A percentile compares a stretch with the other conserved stretches of the same genome.
phyloP scores from a whole-genome alignment of 2,329 filamentous ascomycete species.

The Epichloe amarillans region DNA sequence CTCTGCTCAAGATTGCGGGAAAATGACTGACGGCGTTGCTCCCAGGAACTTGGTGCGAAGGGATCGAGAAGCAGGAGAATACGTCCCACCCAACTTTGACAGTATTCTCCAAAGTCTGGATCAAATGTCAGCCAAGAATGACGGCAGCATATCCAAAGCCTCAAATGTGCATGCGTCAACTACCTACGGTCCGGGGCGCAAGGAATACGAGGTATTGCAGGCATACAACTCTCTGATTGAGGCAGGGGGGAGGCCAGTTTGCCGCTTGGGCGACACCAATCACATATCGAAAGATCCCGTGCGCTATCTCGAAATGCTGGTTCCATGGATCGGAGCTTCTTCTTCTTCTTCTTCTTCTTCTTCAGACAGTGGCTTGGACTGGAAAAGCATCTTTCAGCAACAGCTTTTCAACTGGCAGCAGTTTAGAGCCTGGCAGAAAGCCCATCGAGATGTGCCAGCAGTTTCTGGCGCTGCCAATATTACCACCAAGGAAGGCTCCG shows the following conservation, averaged over 20 bases:
- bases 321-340: background rate
- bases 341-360: background rate
- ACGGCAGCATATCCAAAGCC: background rate
- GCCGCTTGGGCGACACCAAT: background rate
- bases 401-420: slow-evolving; percentile 4
- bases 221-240: slow-evolving; percentile 3
- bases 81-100: slow-evolving; percentile 3
- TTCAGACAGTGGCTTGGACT: background rate
- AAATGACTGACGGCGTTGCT: background rate
- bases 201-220: slow-evolving; percentile 4
- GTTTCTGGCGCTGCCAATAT: background rate
- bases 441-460: background rate
- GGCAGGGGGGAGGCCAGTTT: slow-evolving; percentile 4
- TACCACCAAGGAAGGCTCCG: background rate
- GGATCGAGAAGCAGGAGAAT: slow-evolving; percentile 3
- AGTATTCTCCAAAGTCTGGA: slow-evolving; percentile 3
- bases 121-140: slow-evolving; percentile 5
- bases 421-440: slow-evolving; percentile 3
- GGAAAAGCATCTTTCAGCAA: slow-evolving; percentile 3
- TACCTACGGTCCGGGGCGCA: slow-evolving; percentile 1
- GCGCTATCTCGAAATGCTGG: background rate
- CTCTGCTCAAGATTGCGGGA: background rate
- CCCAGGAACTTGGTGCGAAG: slow-evolving; percentile 1
- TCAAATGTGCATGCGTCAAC: background rate
- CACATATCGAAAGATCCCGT: slow-evolving; percentile 2